phyloP scores from a whole-genome alignment of 495 filamentous ascomycete genomes.

The Sabuloglossum arenarium region DNA sequence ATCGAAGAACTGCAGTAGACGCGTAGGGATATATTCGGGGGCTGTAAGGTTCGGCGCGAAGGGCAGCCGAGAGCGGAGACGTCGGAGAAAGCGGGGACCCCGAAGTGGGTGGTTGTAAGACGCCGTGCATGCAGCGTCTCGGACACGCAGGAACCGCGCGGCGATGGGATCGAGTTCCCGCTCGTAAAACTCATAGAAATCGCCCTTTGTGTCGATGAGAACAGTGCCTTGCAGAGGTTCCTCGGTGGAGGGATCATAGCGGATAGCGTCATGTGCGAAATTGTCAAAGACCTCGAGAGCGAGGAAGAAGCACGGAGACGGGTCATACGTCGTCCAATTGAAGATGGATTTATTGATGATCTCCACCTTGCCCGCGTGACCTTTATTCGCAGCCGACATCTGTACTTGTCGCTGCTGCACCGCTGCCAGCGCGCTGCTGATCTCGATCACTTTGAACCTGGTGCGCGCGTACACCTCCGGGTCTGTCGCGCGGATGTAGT shows the following conservation, averaged over 20 bases:
- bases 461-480: constrained; percentile 87
- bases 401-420: constrained; percentile 54
- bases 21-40: constrained; percentile 85
- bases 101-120: constrained; percentile 32
- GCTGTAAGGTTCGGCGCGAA: constrained; percentile 49
- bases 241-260: constrained; percentile 60
- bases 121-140: constrained; percentile 36
- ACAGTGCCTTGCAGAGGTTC: constrained; percentile 68
- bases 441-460: constrained; percentile 88
- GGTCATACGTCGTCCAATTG: constrained; percentile 69
- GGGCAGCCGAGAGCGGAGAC: constrained; percentile 37
- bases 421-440: constrained; percentile 56
- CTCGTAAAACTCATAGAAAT: constrained; percentile 86
- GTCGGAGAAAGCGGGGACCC: constrained; percentile 31
- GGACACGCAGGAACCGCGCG: constrained; percentile 57
- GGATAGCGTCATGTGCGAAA: constrained; percentile 84
- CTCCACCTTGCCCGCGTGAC: constrained; percentile 70
- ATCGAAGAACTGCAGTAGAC: constrained; percentile 91
- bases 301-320: constrained; percentile 88
- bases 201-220: constrained; percentile 63
- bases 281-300: constrained; percentile 99
- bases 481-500: constrained; percentile 81
- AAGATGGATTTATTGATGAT: constrained; percentile 92
- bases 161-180: constrained; percentile 63
- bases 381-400: constrained; percentile 36